These are phyloP conservation scores for Cyanophora paradoxa DNA, from an alignment of 78 protist species.

Conservation along the genomic window DNA sequence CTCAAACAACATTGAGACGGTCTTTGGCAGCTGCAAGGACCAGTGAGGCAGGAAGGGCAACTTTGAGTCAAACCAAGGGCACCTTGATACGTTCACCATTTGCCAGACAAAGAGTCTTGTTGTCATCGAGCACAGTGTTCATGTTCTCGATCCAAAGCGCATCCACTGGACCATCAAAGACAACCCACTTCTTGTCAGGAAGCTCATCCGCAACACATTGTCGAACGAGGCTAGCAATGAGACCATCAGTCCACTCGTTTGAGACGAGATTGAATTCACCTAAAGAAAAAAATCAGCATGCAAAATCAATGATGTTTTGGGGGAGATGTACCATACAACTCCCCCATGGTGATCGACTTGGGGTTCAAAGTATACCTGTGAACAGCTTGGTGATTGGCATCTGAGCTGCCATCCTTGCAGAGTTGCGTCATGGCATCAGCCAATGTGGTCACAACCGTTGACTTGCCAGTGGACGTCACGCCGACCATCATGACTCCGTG, in stretches of 20 bases:
- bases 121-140: conserved; percentile 86
- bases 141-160: conserved; percentile 72
- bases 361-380: conserved; percentile 38
- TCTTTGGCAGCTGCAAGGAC: too few species aligned
- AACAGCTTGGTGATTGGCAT: too few species aligned
- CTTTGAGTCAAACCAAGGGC: too few species aligned
- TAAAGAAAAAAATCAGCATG: too few species aligned
- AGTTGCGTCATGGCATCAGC: conserved; percentile 6
- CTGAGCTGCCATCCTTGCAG: neutral
- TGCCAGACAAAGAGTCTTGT: conserved; percentile 81
- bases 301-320: conserved; percentile 37
- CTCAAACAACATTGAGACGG: conserved; percentile 66
- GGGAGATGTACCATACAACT: conserved; percentile 34
- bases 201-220: neutral
- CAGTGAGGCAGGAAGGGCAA: too few species aligned
- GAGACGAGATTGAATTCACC: conserved; percentile 51
- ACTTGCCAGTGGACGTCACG: conserved; percentile 56
- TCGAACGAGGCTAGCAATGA: conserved; percentile 23
- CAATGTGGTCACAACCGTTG: conserved; percentile 15
- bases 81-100: conserved; percentile 70
- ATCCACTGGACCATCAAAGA: conserved; percentile 84
- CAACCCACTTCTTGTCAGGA: conserved; percentile 54
- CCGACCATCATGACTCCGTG: conserved; percentile 84
- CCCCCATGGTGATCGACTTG: conserved; percentile 52
- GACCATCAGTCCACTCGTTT: conserved; percentile 74